Conservation (phyloP, 345 rosid species). For the Melastoma malabathricum region DNA sequence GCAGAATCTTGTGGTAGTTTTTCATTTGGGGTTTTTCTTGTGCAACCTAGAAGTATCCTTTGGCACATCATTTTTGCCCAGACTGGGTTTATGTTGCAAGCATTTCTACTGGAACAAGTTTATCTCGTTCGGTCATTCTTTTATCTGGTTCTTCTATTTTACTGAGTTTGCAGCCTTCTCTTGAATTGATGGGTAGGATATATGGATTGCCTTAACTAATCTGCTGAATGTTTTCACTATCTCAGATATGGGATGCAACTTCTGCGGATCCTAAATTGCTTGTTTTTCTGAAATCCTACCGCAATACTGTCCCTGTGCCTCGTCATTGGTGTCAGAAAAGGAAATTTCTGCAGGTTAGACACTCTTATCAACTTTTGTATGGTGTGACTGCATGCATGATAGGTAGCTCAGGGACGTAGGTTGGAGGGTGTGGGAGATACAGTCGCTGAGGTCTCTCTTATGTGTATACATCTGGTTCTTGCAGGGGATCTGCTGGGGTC, state of each 20-base stretch:
- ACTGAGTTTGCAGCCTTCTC: neutral
- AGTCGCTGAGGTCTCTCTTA: slow-evolving; percentile 84
- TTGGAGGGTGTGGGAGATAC: slow-evolving; percentile 43
- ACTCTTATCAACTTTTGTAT: slow-evolving; percentile 11
- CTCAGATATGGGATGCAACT: slow-evolving; percentile 99
- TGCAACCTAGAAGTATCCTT: too few species aligned
- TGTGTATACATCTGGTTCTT: slow-evolving; percentile 97
- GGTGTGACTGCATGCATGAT: slow-evolving; percentile 26
- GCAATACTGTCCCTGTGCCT: slow-evolving; percentile 96
- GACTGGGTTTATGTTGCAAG: too few species aligned
- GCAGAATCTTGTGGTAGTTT: too few species aligned
- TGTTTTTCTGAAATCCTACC: slow-evolving; percentile 80
- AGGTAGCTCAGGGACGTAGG: slow-evolving; percentile 37
- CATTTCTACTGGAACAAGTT: too few species aligned
- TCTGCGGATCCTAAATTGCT: slow-evolving; percentile 92
- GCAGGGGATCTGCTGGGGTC: slow-evolving; percentile 94
- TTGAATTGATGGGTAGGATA: neutral
- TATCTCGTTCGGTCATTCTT: too few species aligned
- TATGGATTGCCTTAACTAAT: neutral
- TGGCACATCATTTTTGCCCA: too few species aligned
- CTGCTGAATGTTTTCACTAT: slow-evolving; percentile 5
- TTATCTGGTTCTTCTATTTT: neutral
- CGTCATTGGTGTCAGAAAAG: slow-evolving; percentile 99
- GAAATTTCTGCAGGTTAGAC: slow-evolving; percentile 94
- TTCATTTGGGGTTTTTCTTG: too few species aligned